Evolutionary conservation across 75 land plant genomes (phyloP).

Genomic region (Larix kaempferi): DNA sequence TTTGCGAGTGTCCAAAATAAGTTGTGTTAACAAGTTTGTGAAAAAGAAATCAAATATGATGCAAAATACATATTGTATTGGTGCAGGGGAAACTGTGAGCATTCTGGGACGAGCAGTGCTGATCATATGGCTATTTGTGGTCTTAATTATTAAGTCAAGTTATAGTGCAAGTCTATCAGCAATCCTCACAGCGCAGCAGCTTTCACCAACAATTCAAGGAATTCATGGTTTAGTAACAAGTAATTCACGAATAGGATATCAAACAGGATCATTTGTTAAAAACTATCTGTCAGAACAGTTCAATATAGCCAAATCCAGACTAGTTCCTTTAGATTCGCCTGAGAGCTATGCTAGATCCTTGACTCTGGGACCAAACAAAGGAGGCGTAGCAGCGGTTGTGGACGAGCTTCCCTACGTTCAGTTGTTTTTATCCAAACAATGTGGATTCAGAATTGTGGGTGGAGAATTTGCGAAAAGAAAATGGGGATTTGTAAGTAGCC

Average conservation of each 20-base stretch:
- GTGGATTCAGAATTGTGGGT: slow-evolving; percentile 69
- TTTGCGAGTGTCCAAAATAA: neutral
- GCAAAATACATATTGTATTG: neutral
- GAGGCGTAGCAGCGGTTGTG: slow-evolving; percentile 87
- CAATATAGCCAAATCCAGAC: slow-evolving; percentile 52
- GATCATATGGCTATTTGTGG: slow-evolving; percentile 89
- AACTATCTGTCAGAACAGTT: slow-evolving; percentile 64
- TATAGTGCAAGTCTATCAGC: slow-evolving; percentile 89
- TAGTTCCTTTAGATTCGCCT: slow-evolving; percentile 47
- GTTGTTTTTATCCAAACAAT: slow-evolving; percentile 68
- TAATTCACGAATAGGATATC: slow-evolving; percentile 75
- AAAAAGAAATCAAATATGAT: neutral
- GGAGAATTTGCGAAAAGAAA: slow-evolving; percentile 78
- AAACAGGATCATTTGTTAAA: slow-evolving; percentile 71
- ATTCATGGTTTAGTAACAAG: slow-evolving; percentile 58
- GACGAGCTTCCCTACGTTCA: slow-evolving; percentile 87
- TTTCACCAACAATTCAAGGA: slow-evolving; percentile 69
- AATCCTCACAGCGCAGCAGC: slow-evolving; percentile 60
- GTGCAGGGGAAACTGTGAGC: slow-evolving; percentile 70
- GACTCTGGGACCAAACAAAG: slow-evolving; percentile 54
- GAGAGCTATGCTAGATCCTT: slow-evolving; percentile 63
- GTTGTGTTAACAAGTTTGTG: neutral
- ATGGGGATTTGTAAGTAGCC: slow-evolving; percentile 87
- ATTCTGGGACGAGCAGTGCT: slow-evolving; percentile 75
- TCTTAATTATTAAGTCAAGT: slow-evolving; percentile 77